Percentiles rank a stretch among this genome's conserved stretches.
These are phyloP conservation scores for Paramecium sexaurelia DNA, from an alignment of 73 alveolate genomes.

Conservation along the genomic window DNA sequence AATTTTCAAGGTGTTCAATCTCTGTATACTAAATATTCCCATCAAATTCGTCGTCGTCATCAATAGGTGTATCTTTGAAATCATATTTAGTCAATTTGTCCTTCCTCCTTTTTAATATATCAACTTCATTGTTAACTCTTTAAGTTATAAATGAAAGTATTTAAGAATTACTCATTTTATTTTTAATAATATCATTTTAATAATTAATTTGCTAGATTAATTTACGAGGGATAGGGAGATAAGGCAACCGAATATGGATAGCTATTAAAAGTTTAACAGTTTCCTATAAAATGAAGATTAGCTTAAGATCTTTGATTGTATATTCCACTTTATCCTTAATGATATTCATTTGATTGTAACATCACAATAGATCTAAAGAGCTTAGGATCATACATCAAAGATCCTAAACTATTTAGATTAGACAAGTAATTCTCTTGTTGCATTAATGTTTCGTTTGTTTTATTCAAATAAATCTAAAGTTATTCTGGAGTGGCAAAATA, in stretches of 20 bases:
- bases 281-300: not conserved
- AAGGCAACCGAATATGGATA: not conserved
- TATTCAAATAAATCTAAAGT: not conserved
- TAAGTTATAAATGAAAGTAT: not conserved
- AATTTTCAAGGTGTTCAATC: not conserved
- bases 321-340: not conserved
- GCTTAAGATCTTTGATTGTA: not conserved
- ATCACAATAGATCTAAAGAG: not conserved
- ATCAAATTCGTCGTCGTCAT: not conserved
- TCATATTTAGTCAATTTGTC: not conserved
- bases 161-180: not conserved
- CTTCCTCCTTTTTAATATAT: not conserved
- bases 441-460: not conserved
- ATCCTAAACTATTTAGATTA: not conserved
- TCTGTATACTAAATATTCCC: not conserved
- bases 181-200: not conserved
- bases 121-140: not conserved
- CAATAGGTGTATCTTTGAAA: not conserved
- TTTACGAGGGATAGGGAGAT: not conserved
- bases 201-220: not conserved
- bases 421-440: not conserved
- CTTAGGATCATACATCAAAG: constrained; percentile 1
- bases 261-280: not conserved
- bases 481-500: not conserved
- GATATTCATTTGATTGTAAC: not conserved